phyloP scores from a whole-genome alignment of 257 asterid species.

The Agastache rugosa region DNA sequence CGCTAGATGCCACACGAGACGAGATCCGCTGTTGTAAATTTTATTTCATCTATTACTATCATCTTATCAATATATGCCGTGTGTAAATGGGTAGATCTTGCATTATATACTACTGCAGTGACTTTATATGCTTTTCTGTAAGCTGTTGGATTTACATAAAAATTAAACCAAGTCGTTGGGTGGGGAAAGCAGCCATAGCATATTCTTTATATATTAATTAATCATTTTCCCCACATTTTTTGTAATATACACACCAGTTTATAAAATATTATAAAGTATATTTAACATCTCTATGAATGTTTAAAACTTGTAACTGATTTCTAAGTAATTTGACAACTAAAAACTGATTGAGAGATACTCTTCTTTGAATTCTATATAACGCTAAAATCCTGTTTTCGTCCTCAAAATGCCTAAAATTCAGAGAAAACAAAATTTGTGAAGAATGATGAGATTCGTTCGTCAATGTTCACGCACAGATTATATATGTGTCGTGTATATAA shows the following conservation, averaged over 20 bases:
- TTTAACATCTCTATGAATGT: neutral
- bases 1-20: slow-evolving; percentile 41
- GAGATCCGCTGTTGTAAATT: neutral
- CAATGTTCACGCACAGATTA: no score
- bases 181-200: slow-evolving; percentile 20
- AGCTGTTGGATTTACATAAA: neutral
- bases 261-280: neutral
- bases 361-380: no score
- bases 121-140: neutral
- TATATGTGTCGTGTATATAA: no score
- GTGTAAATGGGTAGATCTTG: slow-evolving; percentile 23
- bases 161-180: slow-evolving; percentile 1
- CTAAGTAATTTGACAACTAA: neutral
- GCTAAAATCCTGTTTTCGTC: no score
- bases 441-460: no score
- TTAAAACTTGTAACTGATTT: neutral
- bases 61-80: neutral
- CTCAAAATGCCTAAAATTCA: no score
- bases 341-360: no score
- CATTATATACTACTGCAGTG: slow-evolving; percentile 7
- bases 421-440: no score
- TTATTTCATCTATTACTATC: neutral
- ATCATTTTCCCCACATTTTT: neutral
- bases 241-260: neutral
- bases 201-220: neutral